phyloP scores from a whole-genome alignment of 73 alveolate genomes.

The Effrenium voratum region DNA sequence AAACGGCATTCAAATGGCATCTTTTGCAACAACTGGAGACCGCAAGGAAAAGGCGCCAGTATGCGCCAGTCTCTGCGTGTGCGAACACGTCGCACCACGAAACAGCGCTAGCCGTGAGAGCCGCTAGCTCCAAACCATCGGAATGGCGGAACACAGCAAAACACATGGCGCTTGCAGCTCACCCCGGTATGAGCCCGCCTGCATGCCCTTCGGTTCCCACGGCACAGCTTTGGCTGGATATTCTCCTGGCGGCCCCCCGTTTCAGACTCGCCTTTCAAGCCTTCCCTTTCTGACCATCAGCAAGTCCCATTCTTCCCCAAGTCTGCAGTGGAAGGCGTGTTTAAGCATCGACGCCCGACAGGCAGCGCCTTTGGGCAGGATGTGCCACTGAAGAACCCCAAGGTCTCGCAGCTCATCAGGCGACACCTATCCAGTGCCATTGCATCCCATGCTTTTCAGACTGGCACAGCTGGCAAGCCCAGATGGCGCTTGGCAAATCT shows the following conservation, averaged over 20 bases:
- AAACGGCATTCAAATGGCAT: background rate
- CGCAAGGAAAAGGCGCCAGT: too few relatives aligned
- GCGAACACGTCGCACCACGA: too few relatives aligned
- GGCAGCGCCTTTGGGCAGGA: constrained; percentile 24
- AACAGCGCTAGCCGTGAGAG: too few relatives aligned
- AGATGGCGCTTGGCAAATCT: background rate
- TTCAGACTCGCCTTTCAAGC: background rate
- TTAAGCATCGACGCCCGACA: background rate
- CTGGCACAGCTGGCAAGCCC: background rate
- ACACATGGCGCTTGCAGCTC: too few relatives aligned
- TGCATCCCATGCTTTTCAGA: background rate
- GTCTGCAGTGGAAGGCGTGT: background rate
- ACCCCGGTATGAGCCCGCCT: too few relatives aligned
- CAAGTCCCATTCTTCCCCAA: background rate
- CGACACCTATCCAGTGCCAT: background rate
- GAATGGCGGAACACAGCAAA: too few relatives aligned
- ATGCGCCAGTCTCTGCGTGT: too few relatives aligned
- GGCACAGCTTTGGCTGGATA: constrained; percentile 90
- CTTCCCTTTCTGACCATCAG: background rate
- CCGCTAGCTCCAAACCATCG: too few relatives aligned
- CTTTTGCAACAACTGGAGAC: too few relatives aligned
- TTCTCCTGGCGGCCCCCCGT: background rate
- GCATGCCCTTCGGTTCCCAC: constrained; percentile 87
- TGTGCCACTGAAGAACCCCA: constrained; percentile 41
- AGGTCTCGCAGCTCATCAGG: constrained; percentile 20